These are phyloP conservation scores for Phytophthora cryptogea DNA, from an alignment of 352 stramenopile species.

Conservation along the genomic window DNA sequence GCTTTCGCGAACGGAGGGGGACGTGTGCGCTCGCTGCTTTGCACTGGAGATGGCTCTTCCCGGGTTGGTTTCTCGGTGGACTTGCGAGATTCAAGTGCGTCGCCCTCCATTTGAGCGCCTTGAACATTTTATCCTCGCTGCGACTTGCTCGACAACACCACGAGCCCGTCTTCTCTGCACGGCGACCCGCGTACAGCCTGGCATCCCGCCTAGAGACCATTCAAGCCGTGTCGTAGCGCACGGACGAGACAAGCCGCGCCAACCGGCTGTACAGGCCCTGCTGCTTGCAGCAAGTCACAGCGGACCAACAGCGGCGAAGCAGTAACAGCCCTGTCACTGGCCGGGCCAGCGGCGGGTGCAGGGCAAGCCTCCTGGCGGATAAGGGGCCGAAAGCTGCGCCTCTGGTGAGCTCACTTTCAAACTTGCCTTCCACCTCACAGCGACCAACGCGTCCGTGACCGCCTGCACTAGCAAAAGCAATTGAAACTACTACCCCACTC, in stretches of 20 bases:
- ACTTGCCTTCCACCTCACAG: constrained; percentile 45
- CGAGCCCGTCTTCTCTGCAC: constrained; percentile 30
- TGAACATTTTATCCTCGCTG: constrained; percentile 26
- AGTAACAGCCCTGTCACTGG: constrained; percentile 31
- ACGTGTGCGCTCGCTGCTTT: constrained; percentile 25
- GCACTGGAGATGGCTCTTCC: constrained; percentile 31
- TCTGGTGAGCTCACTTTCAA: constrained; percentile 47
- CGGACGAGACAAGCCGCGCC: constrained; percentile 31
- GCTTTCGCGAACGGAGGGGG: constrained; percentile 32
- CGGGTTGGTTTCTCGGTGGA: constrained; percentile 36
- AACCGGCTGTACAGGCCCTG: constrained; percentile 22
- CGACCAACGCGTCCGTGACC: constrained; percentile 27
- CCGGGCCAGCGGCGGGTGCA: constrained; percentile 26
- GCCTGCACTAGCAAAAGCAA: constrained; percentile 29
- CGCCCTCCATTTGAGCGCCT: constrained; percentile 12
- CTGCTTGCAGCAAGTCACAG: constrained; percentile 37
- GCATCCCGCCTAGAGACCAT: constrained; percentile 33
- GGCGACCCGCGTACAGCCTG: constrained; percentile 29
- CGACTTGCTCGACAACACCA: constrained; percentile 36
- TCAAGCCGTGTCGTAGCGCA: constrained; percentile 33
- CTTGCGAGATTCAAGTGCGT: constrained; percentile 30
- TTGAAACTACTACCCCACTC: constrained; percentile 19
- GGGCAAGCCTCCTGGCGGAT: constrained; percentile 26
- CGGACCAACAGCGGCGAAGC: constrained; percentile 30
- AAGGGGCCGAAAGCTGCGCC: constrained; percentile 22